Evolutionary conservation across 441 rosid genomes (phyloP).

Genomic region (Erysimum cheiri): DNA sequence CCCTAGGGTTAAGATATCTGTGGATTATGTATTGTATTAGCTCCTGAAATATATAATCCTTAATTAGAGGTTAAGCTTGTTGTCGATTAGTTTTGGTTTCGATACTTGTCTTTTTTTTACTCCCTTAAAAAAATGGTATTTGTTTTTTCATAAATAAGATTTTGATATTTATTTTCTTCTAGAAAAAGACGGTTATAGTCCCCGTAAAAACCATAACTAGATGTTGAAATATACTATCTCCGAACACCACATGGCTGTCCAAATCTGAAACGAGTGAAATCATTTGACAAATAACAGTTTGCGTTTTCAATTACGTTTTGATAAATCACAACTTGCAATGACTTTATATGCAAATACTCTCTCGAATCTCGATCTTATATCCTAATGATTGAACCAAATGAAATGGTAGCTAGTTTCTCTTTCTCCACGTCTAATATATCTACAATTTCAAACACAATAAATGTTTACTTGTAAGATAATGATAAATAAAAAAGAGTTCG

Average conservation of each 20-base stretch:
- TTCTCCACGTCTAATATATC: not conserved
- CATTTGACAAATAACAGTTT: not conserved
- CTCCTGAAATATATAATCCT: not conserved
- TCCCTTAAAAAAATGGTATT: not conserved
- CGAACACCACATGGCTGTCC: not conserved
- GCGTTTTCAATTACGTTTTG: not conserved
- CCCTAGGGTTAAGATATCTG: constrained; percentile 1
- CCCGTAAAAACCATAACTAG: not conserved
- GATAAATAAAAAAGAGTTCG: not conserved
- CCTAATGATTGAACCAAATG: constrained; percentile 34
- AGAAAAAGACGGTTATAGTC: not conserved
- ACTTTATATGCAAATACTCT: not conserved
- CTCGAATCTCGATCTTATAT: constrained; percentile 3
- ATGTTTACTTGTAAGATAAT: constrained; percentile 1
- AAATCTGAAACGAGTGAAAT: not conserved
- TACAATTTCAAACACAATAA: not conserved
- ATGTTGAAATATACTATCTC: not conserved
- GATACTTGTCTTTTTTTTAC: not conserved
- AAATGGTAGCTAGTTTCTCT: not conserved
- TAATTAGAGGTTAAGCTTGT: not conserved
- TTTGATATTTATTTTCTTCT: not conserved
- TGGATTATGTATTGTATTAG: not conserved
- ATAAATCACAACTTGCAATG: constrained; percentile 4
- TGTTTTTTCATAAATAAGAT: not conserved
- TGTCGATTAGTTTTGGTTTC: not conserved